These are phyloP conservation scores for Pyricularia sp. DNA, from an alignment of 2,329 filamentous ascomycete species.

Conservation along the genomic window DNA sequence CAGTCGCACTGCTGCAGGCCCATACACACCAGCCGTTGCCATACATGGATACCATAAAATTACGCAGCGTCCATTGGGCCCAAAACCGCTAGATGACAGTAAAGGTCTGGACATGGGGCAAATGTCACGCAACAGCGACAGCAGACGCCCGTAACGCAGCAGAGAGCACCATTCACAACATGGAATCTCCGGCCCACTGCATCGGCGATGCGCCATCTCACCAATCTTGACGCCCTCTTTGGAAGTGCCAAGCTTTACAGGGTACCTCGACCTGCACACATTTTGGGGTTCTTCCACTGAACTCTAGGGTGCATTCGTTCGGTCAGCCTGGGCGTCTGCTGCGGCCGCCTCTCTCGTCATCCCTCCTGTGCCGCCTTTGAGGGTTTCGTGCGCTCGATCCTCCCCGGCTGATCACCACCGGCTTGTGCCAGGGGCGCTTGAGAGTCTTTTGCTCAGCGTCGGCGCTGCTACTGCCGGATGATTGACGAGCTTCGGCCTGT, in stretches of 20 bases:
- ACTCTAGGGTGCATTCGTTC: neutral
- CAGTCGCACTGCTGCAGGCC: neutral
- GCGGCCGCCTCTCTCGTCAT: constrained; percentile 19
- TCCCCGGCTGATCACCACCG: constrained; percentile 38
- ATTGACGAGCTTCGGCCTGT: constrained; percentile 40
- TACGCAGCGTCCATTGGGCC: constrained; percentile 24
- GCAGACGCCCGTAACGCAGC: neutral
- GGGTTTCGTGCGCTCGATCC: constrained; percentile 17
- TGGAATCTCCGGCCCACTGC: neutral
- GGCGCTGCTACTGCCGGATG: constrained; percentile 10
- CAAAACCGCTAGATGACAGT: constrained; percentile 36
- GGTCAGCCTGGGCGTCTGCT: constrained; percentile 14
- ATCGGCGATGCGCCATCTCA: neutral
- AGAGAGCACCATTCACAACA: neutral
- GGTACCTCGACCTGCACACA: neutral
- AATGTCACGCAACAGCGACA: constrained; percentile 1
- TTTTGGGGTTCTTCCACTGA: neutral
- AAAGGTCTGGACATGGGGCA: constrained; percentile 27
- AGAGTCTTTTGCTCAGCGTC: constrained; percentile 37
- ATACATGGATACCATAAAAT: constrained; percentile 11
- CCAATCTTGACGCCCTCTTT: neutral
- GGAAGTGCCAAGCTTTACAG: neutral
- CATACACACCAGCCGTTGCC: neutral
- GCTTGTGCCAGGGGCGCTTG: constrained; percentile 48
- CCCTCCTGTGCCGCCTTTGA: neutral